Evolutionary conservation across 1,139 yeast genomes (phyloP).

Genomic region (Saccharomyces hybrid): DNA sequence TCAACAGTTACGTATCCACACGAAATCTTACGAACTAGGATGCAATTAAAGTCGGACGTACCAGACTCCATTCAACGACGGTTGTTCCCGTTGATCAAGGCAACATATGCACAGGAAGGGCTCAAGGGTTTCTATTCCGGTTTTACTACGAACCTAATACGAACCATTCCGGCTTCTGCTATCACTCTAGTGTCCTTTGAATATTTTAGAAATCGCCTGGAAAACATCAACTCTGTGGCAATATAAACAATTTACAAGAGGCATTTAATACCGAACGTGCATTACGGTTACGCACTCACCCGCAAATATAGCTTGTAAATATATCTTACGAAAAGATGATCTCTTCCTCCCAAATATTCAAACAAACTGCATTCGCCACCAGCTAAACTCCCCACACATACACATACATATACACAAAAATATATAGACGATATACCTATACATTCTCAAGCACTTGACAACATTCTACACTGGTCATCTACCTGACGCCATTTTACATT

Average conservation of each 20-base stretch:
- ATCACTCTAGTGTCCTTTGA: slow-evolving; percentile 93
- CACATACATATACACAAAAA: not conserved
- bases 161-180: slow-evolving; percentile 95
- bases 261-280: too few species aligned
- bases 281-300: too few species aligned
- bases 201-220: slow-evolving; percentile 47
- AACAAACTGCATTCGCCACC: not conserved
- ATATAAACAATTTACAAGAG: not conserved
- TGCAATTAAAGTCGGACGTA: slow-evolving; percentile 47
- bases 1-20: slow-evolving; percentile 90
- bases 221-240: not conserved
- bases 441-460: not conserved
- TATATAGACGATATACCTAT: not conserved
- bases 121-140: slow-evolving; percentile 83
- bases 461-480: not conserved
- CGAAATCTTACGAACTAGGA: slow-evolving; percentile 85
- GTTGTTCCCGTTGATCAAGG: slow-evolving; percentile 39
- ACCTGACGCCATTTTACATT: not conserved
- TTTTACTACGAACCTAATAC: slow-evolving; percentile 68
- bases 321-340: not conserved
- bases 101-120: slow-evolving; percentile 66
- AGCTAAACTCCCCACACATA: not conserved
- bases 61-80: slow-evolving; percentile 24
- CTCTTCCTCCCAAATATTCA: not conserved
- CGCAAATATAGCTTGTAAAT: not conserved